Percentiles rank a stretch among this genome's conserved stretches.
Conservation (phyloP, 441 rosid species). For the Jatropha podagrica region DNA sequence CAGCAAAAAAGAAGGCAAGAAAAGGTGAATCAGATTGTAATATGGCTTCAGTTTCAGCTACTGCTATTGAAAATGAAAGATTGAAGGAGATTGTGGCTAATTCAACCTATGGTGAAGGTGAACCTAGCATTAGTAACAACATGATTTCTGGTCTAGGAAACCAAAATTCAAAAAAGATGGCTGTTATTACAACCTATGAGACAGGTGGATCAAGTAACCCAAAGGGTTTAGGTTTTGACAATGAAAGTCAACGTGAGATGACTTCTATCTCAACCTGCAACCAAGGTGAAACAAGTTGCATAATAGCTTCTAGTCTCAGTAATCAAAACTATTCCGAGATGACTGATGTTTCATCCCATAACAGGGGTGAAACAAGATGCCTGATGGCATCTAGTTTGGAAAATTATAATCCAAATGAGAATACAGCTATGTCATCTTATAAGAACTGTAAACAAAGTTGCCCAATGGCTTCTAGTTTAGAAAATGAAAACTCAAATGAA, state of each 20-base stretch:
- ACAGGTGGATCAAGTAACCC: neutral
- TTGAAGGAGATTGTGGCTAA: neutral
- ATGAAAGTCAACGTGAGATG: neutral
- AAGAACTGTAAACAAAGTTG: neutral
- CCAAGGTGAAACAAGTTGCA: slow-evolving; percentile 12
- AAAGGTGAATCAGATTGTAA: slow-evolving; percentile 3
- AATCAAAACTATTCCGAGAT: neutral
- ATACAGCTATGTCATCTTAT: neutral
- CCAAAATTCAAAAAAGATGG: neutral
- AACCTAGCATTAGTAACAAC: neutral
- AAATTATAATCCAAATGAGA: neutral
- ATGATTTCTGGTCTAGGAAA: neutral
- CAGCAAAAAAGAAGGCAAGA: slow-evolving; percentile 12
- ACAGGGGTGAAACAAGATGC: neutral
- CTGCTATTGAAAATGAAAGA: neutral
- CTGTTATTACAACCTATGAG: neutral
- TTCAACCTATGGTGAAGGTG: neutral
- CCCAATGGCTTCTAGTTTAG: neutral
- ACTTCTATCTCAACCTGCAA: neutral
- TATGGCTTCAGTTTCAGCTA: neutral
- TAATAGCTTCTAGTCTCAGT: slow-evolving; percentile 16
- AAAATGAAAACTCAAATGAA: neutral
- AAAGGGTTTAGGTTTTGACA: neutral
- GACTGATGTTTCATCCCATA: neutral
- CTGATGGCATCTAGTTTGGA: neutral